Conservation (phyloP, 371 early-diverging fungal genomes). For the Haplosporangium sp. region DNA sequence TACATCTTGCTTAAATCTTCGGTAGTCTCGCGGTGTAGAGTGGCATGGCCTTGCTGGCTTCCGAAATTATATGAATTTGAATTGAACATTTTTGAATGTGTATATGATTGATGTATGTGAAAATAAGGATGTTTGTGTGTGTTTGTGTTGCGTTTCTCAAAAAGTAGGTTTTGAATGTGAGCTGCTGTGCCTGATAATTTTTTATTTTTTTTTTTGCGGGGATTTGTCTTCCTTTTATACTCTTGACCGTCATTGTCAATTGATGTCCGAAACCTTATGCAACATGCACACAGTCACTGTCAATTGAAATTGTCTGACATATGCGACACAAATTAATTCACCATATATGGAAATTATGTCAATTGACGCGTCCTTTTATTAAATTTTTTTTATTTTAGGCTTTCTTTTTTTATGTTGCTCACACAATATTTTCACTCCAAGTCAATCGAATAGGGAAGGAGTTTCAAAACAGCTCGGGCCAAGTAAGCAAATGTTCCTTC, state of each 20-base stretch:
- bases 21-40: slow-evolving; percentile 27
- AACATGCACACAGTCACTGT: background rate
- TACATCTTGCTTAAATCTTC: slow-evolving; percentile 32
- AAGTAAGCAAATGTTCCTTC: slow-evolving; percentile 80
- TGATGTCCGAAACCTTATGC: background rate
- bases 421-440: slow-evolving; percentile 21
- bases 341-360: background rate
- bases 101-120: background rate
- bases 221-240: background rate
- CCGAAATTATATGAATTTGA: slow-evolving; percentile 3
- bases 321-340: background rate
- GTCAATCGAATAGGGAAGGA: slow-evolving; percentile 54
- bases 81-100: slow-evolving; percentile 1
- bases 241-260: background rate
- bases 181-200: background rate
- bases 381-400: slow-evolving; percentile 2
- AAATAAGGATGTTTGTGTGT: background rate
- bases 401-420: background rate
- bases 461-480: slow-evolving; percentile 55
- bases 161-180: background rate
- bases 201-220: background rate
- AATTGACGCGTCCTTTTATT: background rate
- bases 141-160: background rate
- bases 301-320: background rate
- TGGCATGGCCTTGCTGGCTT: background rate